Conservation (phyloP, 371 early-diverging fungal species). For the Phascolomyces articulosus region DNA sequence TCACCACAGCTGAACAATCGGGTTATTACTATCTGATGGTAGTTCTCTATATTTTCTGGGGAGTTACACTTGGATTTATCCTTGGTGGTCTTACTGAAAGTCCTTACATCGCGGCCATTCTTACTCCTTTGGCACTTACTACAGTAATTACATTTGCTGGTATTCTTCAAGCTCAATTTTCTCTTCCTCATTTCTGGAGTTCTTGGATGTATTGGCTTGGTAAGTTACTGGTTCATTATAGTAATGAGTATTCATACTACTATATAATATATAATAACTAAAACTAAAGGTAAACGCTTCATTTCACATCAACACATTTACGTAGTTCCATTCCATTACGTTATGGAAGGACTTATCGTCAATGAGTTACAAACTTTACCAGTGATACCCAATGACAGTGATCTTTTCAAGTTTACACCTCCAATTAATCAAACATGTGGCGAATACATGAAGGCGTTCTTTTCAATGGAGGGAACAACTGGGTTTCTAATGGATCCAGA, state of each 20-base stretch:
- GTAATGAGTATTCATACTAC: too few species aligned
- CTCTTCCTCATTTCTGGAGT: slow-evolving; percentile 72
- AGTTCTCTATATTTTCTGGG: slow-evolving; percentile 57
- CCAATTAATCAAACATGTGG: slow-evolving; percentile 60
- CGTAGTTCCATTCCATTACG: slow-evolving; percentile 67
- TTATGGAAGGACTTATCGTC: slow-evolving; percentile 64
- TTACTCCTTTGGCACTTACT: slow-evolving; percentile 64
- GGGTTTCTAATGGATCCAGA: slow-evolving; percentile 57
- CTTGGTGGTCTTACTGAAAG: slow-evolving; percentile 46
- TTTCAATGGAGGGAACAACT: slow-evolving; percentile 39
- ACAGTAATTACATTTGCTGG: slow-evolving; percentile 65
- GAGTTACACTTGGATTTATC: slow-evolving; percentile 63
- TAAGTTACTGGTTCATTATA: slow-evolving; percentile 38
- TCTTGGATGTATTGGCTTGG: slow-evolving; percentile 66
- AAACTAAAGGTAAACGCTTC: too few species aligned
- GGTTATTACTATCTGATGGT: slow-evolving; percentile 62
- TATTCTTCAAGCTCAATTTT: slow-evolving; percentile 53
- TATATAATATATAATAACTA: too few species aligned
- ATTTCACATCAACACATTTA: too few species aligned
- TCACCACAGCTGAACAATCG: slow-evolving; percentile 35
- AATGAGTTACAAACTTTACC: slow-evolving; percentile 56
- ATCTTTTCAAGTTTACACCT: slow-evolving; percentile 52
- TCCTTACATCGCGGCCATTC: slow-evolving; percentile 54
- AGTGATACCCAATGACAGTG: slow-evolving; percentile 45
- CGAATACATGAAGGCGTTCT: slow-evolving; percentile 51